A percentile compares a stretch with the other conserved stretches of the same genome.
These are phyloP conservation scores for Melanomma pulvis-pyrius DNA, from an alignment of 495 filamentous ascomycete genomes.

Conservation along the genomic window DNA sequence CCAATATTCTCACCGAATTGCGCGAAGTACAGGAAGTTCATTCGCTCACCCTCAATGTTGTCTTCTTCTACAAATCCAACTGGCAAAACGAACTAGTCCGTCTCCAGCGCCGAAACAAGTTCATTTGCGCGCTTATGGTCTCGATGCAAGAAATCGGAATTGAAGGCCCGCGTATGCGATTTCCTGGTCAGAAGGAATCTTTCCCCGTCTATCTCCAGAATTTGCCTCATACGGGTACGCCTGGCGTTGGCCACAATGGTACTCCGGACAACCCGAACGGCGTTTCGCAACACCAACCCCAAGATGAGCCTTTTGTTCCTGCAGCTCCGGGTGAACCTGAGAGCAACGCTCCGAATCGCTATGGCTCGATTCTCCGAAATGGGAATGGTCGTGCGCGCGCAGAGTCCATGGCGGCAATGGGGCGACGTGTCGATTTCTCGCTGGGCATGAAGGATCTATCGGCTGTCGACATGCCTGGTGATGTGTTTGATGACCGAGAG, in stretches of 20 bases:
- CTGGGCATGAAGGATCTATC: slow-evolving; percentile 66
- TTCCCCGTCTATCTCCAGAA: slow-evolving; percentile 63
- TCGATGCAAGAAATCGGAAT: slow-evolving; percentile 83
- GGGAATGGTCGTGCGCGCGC: slow-evolving; percentile 52
- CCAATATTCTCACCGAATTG: slow-evolving; percentile 88
- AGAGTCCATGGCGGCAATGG: slow-evolving; percentile 57
- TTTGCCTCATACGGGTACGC: slow-evolving; percentile 46
- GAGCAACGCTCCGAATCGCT: slow-evolving; percentile 14
- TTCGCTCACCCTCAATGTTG: slow-evolving; percentile 83
- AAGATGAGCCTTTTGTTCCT: slow-evolving; percentile 42
- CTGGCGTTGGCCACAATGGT: slow-evolving; percentile 46
- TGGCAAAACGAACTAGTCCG: slow-evolving; percentile 93
- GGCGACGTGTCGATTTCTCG: slow-evolving; percentile 74
- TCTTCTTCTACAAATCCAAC: slow-evolving; percentile 97
- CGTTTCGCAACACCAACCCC: slow-evolving; percentile 26
- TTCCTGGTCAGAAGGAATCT: slow-evolving; percentile 65
- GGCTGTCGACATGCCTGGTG: slow-evolving; percentile 64
- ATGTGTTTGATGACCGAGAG: slow-evolving; percentile 64
- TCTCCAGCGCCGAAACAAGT: slow-evolving; percentile 88
- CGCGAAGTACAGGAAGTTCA: slow-evolving; percentile 65
- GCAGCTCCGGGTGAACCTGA: slow-evolving; percentile 12
- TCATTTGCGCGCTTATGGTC: slow-evolving; percentile 91
- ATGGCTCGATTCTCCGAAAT: slow-evolving; percentile 60
- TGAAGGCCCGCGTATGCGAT: slow-evolving; percentile 79
- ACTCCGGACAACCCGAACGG: slow-evolving; percentile 45